Evolutionary conservation across 1,139 yeast species (phyloP).

Genomic region (Debaryomyces udenii): DNA sequence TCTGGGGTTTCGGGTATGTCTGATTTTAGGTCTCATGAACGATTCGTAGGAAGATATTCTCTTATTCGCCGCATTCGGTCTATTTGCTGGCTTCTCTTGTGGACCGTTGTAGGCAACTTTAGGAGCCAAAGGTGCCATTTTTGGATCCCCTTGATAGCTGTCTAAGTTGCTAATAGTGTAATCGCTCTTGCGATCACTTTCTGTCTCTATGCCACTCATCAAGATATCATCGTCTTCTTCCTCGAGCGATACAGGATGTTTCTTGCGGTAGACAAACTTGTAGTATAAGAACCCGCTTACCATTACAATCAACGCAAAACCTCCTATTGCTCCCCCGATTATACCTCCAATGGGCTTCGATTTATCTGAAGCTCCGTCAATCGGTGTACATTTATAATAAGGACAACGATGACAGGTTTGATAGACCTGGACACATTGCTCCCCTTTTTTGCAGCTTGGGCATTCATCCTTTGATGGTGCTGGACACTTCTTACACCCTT

Average conservation of each 20-base stretch:
- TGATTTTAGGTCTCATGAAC: constrained; percentile 41
- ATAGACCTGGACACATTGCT: constrained; percentile 53
- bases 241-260: constrained; percentile 24
- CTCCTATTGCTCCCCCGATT: constrained; percentile 67
- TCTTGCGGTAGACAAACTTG: constrained; percentile 35
- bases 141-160: constrained; percentile 10
- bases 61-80: constrained; percentile 19
- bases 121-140: constrained; percentile 6
- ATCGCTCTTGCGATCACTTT: constrained; percentile 23
- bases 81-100: constrained; percentile 11
- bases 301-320: constrained; percentile 41
- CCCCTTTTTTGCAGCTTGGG: constrained; percentile 56
- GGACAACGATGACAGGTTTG: constrained; percentile 65
- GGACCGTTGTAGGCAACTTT: background rate
- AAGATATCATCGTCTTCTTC: constrained; percentile 31
- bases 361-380: constrained; percentile 15
- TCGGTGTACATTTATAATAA: constrained; percentile 49
- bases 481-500: constrained; percentile 57
- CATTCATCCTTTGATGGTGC: constrained; percentile 39
- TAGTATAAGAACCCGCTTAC: constrained; percentile 38
- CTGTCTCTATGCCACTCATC: constrained; percentile 23
- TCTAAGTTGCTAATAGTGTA: constrained; percentile 12
- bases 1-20: constrained; percentile 17
- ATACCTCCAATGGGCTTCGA: constrained; percentile 53
- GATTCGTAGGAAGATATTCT: constrained; percentile 50